Conservation (phyloP, 2,329 filamentous ascomycete genomes). For the Ophiostoma ulmi region DNA sequence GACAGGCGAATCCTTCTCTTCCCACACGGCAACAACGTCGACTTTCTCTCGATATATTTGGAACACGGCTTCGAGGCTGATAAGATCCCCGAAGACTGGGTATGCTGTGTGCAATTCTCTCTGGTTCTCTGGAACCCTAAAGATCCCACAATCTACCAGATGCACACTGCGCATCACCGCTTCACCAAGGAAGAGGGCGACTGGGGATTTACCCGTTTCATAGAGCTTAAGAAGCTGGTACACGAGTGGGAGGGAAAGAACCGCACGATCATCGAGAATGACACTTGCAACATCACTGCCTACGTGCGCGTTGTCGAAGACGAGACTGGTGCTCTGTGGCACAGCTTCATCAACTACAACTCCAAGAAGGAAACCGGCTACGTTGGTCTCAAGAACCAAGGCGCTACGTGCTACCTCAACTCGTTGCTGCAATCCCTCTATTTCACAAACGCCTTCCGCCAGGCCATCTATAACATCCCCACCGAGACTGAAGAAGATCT, state of each 20-base stretch:
- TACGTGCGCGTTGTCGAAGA: conserved; percentile 80
- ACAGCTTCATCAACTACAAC: conserved; percentile 90
- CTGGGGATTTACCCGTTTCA: conserved; percentile 97
- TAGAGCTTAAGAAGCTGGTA: conserved; percentile 82
- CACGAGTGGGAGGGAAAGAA: conserved; percentile 61
- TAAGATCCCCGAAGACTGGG: conserved; percentile 84
- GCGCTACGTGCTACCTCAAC: conserved; percentile 85
- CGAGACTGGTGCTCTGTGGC: conserved; percentile 83
- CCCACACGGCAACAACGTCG: conserved; percentile 88
- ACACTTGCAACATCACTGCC: conserved; percentile 72
- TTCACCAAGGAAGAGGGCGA: conserved; percentile 96
- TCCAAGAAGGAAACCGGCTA: conserved; percentile 99
- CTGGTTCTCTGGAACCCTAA: conserved; percentile 92
- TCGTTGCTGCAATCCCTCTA: conserved; percentile 79
- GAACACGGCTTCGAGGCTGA: conserved; percentile 82
- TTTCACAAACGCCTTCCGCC: conserved; percentile 88
- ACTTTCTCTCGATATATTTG: conserved; percentile 90
- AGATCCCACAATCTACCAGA: conserved; percentile 77
- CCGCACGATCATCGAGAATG: conserved; percentile 71
- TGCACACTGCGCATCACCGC: conserved; percentile 84
- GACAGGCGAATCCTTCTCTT: conserved; percentile 88
- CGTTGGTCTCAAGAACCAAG: conserved; percentile 94
- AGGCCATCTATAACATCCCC: conserved; percentile 96
- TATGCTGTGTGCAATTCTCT: conserved; percentile 91
- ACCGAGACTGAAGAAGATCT: conserved; percentile 78